Evolutionary conservation across 2,329 filamentous ascomycete species (phyloP), one percentile per base, ranked within the genome.

Genomic region (Graphiopsis chlorocephala): DNA sequence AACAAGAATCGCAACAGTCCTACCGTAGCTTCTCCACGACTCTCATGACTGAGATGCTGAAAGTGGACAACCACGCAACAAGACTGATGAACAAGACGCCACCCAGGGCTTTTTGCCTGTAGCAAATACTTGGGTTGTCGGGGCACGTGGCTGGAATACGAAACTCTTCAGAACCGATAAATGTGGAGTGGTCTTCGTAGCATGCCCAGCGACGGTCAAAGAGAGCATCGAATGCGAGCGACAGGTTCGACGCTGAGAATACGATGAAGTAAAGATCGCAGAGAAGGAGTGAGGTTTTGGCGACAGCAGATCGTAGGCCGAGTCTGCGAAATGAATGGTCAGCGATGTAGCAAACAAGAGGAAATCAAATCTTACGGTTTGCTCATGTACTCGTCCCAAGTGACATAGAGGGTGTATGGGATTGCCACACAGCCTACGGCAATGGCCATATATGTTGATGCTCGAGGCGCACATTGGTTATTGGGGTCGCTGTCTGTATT

Each of bases 201-300:
- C 81, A 83, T 8, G 80, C 80, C 75, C 87, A 88, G 47, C 83
- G 81, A 31, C 83, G 80, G 70, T 89, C 85, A 6, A 83, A 89
- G 62, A 97, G 81, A 10, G 92, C 90, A 74, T 92, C 90, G 75
- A 97, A 97, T 1, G 94, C 93, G 68, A 99, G 82, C 47, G 92
- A 91, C 28, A 96, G 85, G 78, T 97, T 98, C 60, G 93, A 93
- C 4, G 93, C 93, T 77, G 97, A 94, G 80, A 99, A 97, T 48
- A 98, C 93, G 73, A 99, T 97, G 76, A 99, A 99, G 73, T 97
- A 89, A 3, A 99, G 84, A 78, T 99, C 95, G 64, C 97, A 85
- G 63, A 99, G 86, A 66, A 98, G 91, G 58, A 99, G 86, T 15
- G 91, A 88, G 69, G 96, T 90, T 77, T 99, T 99, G 57, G 92